These are phyloP conservation scores for Dendrocalamus latiflorus DNA, from an alignment of 202 grass and related monocot species.

Conservation along the genomic window DNA sequence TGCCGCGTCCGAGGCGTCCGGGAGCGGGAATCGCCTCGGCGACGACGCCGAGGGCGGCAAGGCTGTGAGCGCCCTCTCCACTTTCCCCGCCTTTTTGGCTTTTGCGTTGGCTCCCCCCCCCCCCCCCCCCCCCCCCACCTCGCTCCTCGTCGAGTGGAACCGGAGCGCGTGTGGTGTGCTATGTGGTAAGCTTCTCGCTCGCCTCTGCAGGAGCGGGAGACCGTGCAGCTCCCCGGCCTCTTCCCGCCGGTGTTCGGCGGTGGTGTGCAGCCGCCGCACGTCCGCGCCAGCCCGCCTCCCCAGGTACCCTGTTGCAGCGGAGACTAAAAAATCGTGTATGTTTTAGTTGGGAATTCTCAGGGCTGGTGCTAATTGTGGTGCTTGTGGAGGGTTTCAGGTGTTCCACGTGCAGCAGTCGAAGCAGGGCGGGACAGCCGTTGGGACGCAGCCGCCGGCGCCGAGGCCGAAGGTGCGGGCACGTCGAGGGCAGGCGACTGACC, in stretches of 20 bases:
- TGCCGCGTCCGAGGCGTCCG: constrained; percentile 42
- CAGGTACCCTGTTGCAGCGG: constrained; percentile 43
- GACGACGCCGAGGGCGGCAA: constrained; percentile 42
- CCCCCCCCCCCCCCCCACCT: too few species aligned
- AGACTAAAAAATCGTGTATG: background rate
- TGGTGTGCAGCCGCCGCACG: constrained; percentile 55
- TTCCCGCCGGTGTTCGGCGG: constrained; percentile 67
- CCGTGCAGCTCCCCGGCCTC: constrained; percentile 60
- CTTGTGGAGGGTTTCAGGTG: constrained; percentile 44
- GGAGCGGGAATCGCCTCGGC: constrained; percentile 49
- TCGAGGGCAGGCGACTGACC: constrained; percentile 92
- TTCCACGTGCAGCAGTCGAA: constrained; percentile 80
- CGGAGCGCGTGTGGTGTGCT: background rate
- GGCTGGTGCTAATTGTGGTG: background rate
- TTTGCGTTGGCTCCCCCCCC: background rate
- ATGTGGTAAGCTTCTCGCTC: constrained; percentile 10
- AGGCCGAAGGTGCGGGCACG: constrained; percentile 89
- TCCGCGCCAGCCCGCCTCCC: constrained; percentile 62
- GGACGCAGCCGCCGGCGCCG: constrained; percentile 66
- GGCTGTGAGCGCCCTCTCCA: constrained; percentile 25
- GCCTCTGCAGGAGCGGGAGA: constrained; percentile 65
- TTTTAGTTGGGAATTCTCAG: background rate
- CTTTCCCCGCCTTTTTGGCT: constrained; percentile 30
- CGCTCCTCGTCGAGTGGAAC: background rate
- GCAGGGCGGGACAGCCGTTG: constrained; percentile 37